A percentile compares a stretch with the other conserved stretches of the same genome.
Conservation (phyloP, 192 early-diverging fungal species). For the Podochytrium sp. region DNA sequence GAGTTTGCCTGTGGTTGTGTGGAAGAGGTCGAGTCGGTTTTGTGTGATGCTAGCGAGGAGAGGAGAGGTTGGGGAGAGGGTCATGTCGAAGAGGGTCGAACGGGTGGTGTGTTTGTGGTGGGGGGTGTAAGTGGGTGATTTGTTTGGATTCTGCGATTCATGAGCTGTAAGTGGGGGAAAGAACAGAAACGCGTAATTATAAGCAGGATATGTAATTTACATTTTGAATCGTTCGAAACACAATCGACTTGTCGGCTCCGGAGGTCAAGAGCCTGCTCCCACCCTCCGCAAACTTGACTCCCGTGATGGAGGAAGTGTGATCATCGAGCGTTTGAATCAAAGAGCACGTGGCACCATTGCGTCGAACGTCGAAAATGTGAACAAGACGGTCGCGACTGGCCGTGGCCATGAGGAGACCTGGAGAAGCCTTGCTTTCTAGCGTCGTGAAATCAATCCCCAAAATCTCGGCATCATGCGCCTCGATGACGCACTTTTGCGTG, state of each 20-base stretch:
- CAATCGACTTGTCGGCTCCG: conserved; percentile 81
- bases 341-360: conserved; percentile 40
- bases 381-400: conserved; percentile 76
- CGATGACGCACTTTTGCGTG: conserved; percentile 64
- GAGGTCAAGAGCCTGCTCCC: conserved; percentile 75
- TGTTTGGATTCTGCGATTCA: background rate
- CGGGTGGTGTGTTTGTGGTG: conserved; percentile 51
- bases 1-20: conserved; percentile 67
- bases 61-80: conserved; percentile 54
- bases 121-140: conserved; percentile 3
- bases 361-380: conserved; percentile 72
- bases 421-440: conserved; percentile 15
- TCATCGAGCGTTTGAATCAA: conserved; percentile 81
- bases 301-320: conserved; percentile 82
- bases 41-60: conserved; percentile 69
- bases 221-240: conserved; percentile 61
- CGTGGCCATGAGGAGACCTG: conserved; percentile 62
- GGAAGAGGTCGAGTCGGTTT: conserved; percentile 69
- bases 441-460: conserved; percentile 72
- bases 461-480: conserved; percentile 82
- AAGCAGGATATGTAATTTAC: background rate
- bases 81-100: conserved; percentile 77
- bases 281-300: conserved; percentile 66
- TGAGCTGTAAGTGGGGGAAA: background rate
- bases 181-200: no score